A percentile compares a stretch with the other conserved stretches of the same genome.
These are phyloP conservation scores for Avena insularis DNA, from an alignment of 176 grass and related monocot species.

Conservation along the genomic window DNA sequence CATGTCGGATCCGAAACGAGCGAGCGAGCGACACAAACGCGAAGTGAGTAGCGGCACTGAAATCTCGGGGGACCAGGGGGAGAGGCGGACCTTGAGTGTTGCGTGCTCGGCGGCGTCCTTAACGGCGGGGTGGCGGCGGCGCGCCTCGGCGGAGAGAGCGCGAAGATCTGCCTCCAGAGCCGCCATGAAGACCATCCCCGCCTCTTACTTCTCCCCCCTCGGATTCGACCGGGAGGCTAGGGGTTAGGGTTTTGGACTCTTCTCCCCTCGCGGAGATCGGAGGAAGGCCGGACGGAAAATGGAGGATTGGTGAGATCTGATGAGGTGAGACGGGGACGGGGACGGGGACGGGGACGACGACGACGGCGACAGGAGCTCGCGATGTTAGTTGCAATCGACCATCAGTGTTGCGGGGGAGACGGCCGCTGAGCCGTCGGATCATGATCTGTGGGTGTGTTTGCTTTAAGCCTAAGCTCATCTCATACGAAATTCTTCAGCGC, in stretches of 20 bases:
- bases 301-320: slow-evolving; percentile 7
- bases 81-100: slow-evolving; percentile 72
- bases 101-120: slow-evolving; percentile 93
- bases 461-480: background rate
- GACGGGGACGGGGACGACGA: slow-evolving; percentile 2
- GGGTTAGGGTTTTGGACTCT: slow-evolving; percentile 46
- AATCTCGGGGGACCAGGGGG: background rate
- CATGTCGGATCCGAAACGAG: slow-evolving; percentile 37
- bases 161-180: slow-evolving; percentile 98
- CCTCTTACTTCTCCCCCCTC: slow-evolving; percentile 15
- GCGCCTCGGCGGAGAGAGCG: slow-evolving; percentile 93
- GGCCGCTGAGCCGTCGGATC: slow-evolving; percentile 34
- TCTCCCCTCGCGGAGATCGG: slow-evolving; percentile 16
- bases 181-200: slow-evolving; percentile 90
- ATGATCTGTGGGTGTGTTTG: slow-evolving; percentile 29
- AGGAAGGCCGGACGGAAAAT: slow-evolving; percentile 18
- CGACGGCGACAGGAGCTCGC: slow-evolving; percentile 33
- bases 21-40: background rate
- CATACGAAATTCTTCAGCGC: background rate
- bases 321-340: slow-evolving; percentile 22
- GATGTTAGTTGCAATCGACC: slow-evolving; percentile 24
- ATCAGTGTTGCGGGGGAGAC: slow-evolving; percentile 21
- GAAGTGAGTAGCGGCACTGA: slow-evolving; percentile 37
- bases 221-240: background rate
- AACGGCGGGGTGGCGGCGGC: slow-evolving; percentile 85